phyloP scores from a whole-genome alignment of 305 asterid genomes.

The Plantago coronopus region DNA sequence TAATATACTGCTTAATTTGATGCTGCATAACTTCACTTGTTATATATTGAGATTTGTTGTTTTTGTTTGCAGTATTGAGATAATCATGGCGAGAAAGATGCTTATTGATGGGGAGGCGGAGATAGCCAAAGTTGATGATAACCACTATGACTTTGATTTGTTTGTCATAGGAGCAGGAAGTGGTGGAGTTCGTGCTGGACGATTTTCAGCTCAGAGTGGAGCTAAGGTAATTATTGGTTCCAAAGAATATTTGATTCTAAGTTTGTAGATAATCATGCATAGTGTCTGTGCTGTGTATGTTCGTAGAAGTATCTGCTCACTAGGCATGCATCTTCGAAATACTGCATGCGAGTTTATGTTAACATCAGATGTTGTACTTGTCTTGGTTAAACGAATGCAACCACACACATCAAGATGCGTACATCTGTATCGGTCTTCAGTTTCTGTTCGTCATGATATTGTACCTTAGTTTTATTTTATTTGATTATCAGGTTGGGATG shows the following conservation, averaged over 20 bases:
- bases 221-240: conserved; percentile 68
- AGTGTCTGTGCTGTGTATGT: no score
- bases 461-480: conserved; percentile 11
- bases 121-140: conserved; percentile 39
- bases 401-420: no score
- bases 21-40: conserved; percentile 15
- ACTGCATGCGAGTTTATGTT: no score
- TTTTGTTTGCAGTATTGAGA: conserved; percentile 28
- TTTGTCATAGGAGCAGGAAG: conserved; percentile 98
- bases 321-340: no score
- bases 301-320: no score
- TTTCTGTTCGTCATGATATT: conserved; percentile 5
- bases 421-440: background rate
- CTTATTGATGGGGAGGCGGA: conserved; percentile 67
- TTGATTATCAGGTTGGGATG: conserved; percentile 65
- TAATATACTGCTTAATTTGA: conserved; percentile 16
- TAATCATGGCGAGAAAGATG: conserved; percentile 87
- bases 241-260: no score
- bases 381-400: no score
- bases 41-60: conserved; percentile 9
- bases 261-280: no score
- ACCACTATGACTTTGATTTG: conserved; percentile 73
- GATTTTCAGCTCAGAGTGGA: conserved; percentile 88
- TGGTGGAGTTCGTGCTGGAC: conserved; percentile 93
- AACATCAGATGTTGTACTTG: no score